Base-by-base conservation (phyloP, 75 land plant genomes). In the Isoetes taiwanensis region DNA sequence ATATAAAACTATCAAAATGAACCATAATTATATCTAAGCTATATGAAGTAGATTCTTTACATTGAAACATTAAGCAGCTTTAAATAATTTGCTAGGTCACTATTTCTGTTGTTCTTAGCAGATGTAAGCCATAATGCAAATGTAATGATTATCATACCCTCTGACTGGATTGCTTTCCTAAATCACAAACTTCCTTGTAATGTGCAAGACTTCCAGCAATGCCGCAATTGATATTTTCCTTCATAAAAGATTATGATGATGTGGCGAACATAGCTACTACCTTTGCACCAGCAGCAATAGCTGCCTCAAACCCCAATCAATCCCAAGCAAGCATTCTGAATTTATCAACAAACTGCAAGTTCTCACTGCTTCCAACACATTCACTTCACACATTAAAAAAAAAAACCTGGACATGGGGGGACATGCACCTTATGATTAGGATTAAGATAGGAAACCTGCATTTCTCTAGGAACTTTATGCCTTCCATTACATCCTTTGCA, bases 251-350 rank as follows among this genome's bases (percentile, higher is more conserved):
- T 65, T 93, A 94, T 16, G 98, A 93, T 48, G 98, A 94, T 26
- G 98, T 80, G 40, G 90, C 95, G 78, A 93, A 93, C 30, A 93
- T 61, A 14, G 96, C 98, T 28, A 93, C 76, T 64, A 87, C 98
- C 59, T 84, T 84, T 14, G 81, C 98, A 32, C 98, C 98, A 62
- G 96, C 90, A 54, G 77, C 96, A 66, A 88, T 34, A 34, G 98
- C 98, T 37, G 88, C 90, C 63, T 88, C 71, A 78, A 93, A 84
- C 14, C 98, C 95, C 98, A n/a, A n/a, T n/a, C n/a, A 14, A n/a
- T n/a, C n/a, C 28, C 23, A 46, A 21, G 57, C 42, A 11, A 35
- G n/a, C n/a, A 25, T 52, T 16, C 21, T 23, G 6, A 12, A 41
- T 32, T 29, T 3, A 35, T 30, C 32, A 28, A 19, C 52, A 10